Evolutionary conservation across 345 rosid species (phyloP), one percentile per base, ranked within the genome.

Genomic region (Luvunga scandens): DNA sequence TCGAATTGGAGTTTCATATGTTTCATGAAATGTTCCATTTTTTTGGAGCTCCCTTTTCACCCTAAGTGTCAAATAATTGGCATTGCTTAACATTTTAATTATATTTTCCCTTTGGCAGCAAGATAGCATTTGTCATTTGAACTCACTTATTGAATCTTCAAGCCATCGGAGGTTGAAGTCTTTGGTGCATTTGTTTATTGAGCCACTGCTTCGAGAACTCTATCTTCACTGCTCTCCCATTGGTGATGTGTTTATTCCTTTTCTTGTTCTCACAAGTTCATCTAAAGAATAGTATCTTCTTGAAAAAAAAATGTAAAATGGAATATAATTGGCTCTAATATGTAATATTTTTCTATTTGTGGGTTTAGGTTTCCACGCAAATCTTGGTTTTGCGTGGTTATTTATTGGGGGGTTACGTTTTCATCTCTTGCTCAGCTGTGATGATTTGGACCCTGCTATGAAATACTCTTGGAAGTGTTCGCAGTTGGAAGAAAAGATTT

Each of bases 401-500:
- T 80, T 81, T 63, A 90, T 95, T 72, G 99, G 98, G 50, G 91
- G 82, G 28, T 79, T 95, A 75, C 96, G 97, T 64, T 91, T 89
- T 81, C 81, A 77, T 83, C 98, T 93, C 78, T 84, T 95, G 88
- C 87, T 86, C 82, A 68, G 85, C 73, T 74, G 86, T 79, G 90
- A 89, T 87, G 90, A 83, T 82, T 71, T 92, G 79, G 99, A 95
- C 86, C 99, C 99, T 76, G 90, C 89, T 68, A 77, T 84, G 86
- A 93, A 93, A 84, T 90, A 89, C 76, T 84, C 87, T 56, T 88
- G 81, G 86, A 95, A 92, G 86, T 81, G 85, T 73, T 78, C 85
- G 27, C 84, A 79, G 39, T 42, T 91, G 48, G 88, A 89, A 81
- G 90, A 88, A 70, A 90, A 88, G 77, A 91, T 90, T 65, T 77